Base-by-base conservation (phyloP, 192 early-diverging fungal species). In the Coemansia sp. region DNA sequence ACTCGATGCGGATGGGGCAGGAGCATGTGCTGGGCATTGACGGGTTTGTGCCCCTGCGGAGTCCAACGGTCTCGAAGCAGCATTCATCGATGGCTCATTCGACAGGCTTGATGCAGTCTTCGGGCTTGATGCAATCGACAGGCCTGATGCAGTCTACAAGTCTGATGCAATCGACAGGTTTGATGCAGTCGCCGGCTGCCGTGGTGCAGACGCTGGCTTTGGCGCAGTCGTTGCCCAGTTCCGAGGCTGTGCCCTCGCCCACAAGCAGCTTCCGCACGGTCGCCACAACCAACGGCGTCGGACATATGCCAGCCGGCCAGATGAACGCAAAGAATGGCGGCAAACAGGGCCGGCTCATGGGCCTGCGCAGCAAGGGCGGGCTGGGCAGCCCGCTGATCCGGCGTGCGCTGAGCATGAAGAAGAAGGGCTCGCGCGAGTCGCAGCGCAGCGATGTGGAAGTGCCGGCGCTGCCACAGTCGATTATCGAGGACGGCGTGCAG, bases 321-420 rank as follows among this genome's bases (percentile, higher is more conserved):
- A 31, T 33, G 53, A 35, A 48, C 32, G 6, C 33, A 11, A 58
- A 30, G 30, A 32, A 19, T 38, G 35, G 54, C 16, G 44, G 30
- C 31, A 57, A 46, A 49, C 55, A 51, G 28, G 48, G 46, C 23
- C 54, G 33, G 14, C 28, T 69, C 48, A 47, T 46, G n/a, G 66
- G 66, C 14, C 50, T 69, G 43, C 61, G 72, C 1, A 59, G 48
- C 54, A 65, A 63, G 40, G 54, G 60, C 42, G 58, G 35, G 22
- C 25, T 60, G 31, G 73, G 62, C 29, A 76, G 58, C 19, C 73
- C 67, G 32, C 57, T 70, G 47, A 77, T 70, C 25, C 56, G 64
- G 9, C 67, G 64, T 16, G 73, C 73, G 55, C 31, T 69, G 58
- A 76, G 73, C 55, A 65, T 65, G 59, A 60, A 65, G 58, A 76